Conservation (phyloP, 805 yeast genomes). For the Kodamaea leandrae region DNA sequence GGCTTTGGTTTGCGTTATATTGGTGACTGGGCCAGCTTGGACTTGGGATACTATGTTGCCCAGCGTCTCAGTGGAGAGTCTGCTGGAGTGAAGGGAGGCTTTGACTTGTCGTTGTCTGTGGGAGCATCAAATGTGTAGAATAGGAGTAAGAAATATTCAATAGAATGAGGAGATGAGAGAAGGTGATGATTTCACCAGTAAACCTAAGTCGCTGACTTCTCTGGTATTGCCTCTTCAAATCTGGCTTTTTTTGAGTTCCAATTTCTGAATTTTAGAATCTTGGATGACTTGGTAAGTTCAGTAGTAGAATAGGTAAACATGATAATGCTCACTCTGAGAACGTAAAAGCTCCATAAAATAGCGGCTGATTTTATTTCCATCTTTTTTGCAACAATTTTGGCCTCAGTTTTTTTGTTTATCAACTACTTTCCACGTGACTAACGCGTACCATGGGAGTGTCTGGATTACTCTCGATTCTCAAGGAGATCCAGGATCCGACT, state of each 20-base stretch:
- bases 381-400: no score
- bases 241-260: not conserved
- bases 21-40: slow-evolving; percentile 40
- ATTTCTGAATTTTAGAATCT: not conserved
- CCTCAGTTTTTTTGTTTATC: not conserved
- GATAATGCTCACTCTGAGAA: no score
- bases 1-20: slow-evolving; percentile 41
- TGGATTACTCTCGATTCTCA: slow-evolving; percentile 77
- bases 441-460: slow-evolving; percentile 69
- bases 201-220: no score
- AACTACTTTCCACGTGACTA: not conserved
- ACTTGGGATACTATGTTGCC: slow-evolving; percentile 38
- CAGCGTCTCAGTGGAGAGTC: slow-evolving; percentile 19
- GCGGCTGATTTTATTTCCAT: no score
- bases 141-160: not conserved
- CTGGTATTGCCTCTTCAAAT: no score
- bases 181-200: no score
- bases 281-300: no score
- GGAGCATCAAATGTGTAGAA: slow-evolving; percentile 35
- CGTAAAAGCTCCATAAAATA: no score
- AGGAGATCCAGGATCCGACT: slow-evolving; percentile 63
- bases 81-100: slow-evolving; percentile 36
- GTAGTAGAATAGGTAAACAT: no score
- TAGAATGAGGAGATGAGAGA: not conserved
- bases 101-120: slow-evolving; percentile 37